Evolutionary conservation across 2,329 filamentous ascomycete genomes (phyloP).

Genomic region (Colletotrichum sansevieriae): DNA sequence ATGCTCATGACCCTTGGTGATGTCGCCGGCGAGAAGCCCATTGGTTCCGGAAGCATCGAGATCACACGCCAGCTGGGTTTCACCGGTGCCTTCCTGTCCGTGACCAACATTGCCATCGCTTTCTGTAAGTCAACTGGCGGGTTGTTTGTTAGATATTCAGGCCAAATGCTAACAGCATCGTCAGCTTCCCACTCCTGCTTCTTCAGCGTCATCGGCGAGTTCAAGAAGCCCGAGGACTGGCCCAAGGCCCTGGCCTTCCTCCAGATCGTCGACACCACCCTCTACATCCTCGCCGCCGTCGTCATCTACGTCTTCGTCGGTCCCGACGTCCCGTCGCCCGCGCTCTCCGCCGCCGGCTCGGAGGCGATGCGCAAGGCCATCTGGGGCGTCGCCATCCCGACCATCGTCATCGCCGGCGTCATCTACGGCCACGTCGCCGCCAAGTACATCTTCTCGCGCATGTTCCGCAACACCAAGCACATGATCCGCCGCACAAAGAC

Average conservation of each 20-base stretch:
- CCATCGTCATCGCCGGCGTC: constrained; percentile 78
- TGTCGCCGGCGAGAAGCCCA: constrained; percentile 62
- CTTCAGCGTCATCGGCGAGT: constrained; percentile 75
- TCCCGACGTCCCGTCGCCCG: constrained; percentile 71
- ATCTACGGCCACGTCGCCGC: constrained; percentile 76
- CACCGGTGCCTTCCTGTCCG: constrained; percentile 66
- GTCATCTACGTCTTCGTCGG: constrained; percentile 79
- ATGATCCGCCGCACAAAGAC: constrained; percentile 63
- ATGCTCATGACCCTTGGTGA: constrained; percentile 75
- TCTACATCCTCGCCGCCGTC: constrained; percentile 74
- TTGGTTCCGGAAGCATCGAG: constrained; percentile 51
- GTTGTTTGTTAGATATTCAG: neutral
- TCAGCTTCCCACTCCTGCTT: constrained; percentile 73
- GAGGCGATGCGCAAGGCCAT: constrained; percentile 71
- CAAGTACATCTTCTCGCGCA: constrained; percentile 75
- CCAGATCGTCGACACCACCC: constrained; percentile 68
- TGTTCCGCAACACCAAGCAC: constrained; percentile 71
- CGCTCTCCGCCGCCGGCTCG: constrained; percentile 71
- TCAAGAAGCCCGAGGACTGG: constrained; percentile 71
- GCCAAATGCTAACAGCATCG: neutral
- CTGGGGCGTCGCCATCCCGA: constrained; percentile 77
- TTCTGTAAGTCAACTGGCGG: constrained; percentile 58
- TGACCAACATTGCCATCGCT: constrained; percentile 76
- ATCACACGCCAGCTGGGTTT: constrained; percentile 57
- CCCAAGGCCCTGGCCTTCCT: constrained; percentile 63